Percentiles rank a stretch among this genome's conserved stretches.
Evolutionary conservation across 495 filamentous ascomycete genomes (phyloP).

Genomic region (Trypethelium eluteriae): DNA sequence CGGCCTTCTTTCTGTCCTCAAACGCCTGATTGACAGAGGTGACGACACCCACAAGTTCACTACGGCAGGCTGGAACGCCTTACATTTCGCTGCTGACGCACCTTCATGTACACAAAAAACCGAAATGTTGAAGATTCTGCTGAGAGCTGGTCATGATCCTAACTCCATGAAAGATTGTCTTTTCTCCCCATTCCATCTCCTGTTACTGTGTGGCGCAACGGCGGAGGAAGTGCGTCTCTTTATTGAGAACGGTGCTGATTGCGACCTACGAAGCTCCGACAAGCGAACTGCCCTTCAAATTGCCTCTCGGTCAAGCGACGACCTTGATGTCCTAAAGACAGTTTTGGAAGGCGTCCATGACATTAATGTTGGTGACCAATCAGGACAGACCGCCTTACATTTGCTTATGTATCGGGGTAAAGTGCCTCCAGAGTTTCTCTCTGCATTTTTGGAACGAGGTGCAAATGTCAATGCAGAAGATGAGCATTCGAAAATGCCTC

Average conservation of each 20-base stretch:
- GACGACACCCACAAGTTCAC: not conserved
- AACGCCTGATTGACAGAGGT: not conserved
- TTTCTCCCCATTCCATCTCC: not conserved
- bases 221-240: not conserved
- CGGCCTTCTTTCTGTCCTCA: not conserved
- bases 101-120: not conserved
- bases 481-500: not conserved
- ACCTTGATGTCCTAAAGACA: not conserved
- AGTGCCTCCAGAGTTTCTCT: not conserved
- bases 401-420: not conserved
- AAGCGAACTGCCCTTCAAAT: not conserved
- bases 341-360: not conserved
- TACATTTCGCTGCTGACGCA: not conserved
- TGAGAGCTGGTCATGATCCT: not conserved
- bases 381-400: not conserved
- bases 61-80: not conserved
- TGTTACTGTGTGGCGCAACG: not conserved
- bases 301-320: not conserved
- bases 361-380: not conserved
- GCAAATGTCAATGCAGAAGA: not conserved
- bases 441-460: not conserved
- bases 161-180: not conserved
- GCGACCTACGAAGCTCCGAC: not conserved
- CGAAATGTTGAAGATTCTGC: not conserved
- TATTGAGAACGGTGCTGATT: conserved; percentile 10